Base-by-base conservation (phyloP, 1,284 basidiomycete genomes). In the Neolentinus lepideus region DNA sequence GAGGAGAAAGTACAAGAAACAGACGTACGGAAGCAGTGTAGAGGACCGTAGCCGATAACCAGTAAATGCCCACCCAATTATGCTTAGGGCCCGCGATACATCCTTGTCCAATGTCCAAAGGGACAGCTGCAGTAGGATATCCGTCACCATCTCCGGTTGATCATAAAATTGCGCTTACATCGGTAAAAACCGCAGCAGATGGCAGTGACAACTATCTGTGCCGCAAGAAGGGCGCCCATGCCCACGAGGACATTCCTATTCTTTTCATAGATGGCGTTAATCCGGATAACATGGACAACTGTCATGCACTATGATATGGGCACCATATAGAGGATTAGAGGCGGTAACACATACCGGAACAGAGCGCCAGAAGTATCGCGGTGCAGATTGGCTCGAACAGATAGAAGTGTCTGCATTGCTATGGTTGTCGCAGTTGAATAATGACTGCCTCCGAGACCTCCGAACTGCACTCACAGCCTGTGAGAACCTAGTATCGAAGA, bases 371-470 rank as follows among this genome's bases (percentile, higher is more conserved):
- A 35, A 91, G 78, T 62, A 90, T 72, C 2, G 88, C 88, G 16
- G 89, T 91, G 65, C 82, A 83, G 63, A 92, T 90, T 59, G 89
- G 89, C 63, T 92, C 89, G 62, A 91, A 91, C 14, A 90, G 80
- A 71, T 78, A 91, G 71, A 90, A 89, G n/a, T 76, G 75, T 45
- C 73, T 66, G 67, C 88, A 91, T 52, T 72, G 69, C 83, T 85
- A 62, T 21, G 53, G 21, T n/a, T 45, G 38, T 43, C 33, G 26
- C 26, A 10, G 24, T 50, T 25, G 12, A 50, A 29, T 14, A 8
- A 50, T 11, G 8, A 8, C 47, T 12, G 21, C 8, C 4, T 26
- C 22, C 43, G 24, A 31, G 24, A 46, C 54, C 54, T 56, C 31
- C 11, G 53, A 54, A 56, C 35, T 9, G 43, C 47, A 70, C 77